phyloP scores from a whole-genome alignment of 2,329 filamentous ascomycete species.

The Orbilia javanica region DNA sequence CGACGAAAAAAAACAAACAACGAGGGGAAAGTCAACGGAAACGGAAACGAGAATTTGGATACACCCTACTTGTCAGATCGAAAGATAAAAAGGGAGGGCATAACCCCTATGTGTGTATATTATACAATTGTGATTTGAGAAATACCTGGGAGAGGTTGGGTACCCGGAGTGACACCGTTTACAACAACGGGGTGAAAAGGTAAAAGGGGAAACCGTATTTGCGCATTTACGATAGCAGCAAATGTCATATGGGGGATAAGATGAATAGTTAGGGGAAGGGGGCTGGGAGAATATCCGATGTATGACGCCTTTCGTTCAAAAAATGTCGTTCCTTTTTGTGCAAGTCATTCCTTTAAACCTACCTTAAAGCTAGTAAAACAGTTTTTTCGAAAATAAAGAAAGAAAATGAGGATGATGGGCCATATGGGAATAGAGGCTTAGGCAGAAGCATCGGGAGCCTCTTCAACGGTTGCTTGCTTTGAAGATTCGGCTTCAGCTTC shows the following conservation, averaged over 20 bases:
- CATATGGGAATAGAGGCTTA: slow-evolving; percentile 1
- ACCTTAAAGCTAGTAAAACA: slow-evolving; percentile 49
- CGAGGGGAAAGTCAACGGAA: too few species aligned
- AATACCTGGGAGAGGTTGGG: not conserved
- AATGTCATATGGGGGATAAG: not conserved
- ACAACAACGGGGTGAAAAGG: not conserved
- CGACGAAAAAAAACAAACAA: not conserved
- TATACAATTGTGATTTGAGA: slow-evolving; percentile 15
- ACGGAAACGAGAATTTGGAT: too few species aligned
- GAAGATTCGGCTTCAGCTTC: slow-evolving; percentile 32
- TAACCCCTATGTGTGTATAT: slow-evolving; percentile 5
- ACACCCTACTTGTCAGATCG: not conserved
- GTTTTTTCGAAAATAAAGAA: slow-evolving; percentile 24
- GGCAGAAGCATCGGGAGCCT: slow-evolving; percentile 51
- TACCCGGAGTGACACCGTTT: not conserved
- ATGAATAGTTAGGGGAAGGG: not conserved
- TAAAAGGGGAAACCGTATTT: not conserved
- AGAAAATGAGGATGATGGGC: not conserved
- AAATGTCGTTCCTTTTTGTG: slow-evolving; percentile 35
- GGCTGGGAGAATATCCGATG: not conserved
- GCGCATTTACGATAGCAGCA: not conserved
- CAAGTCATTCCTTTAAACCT: slow-evolving; percentile 41
- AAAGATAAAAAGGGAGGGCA: not conserved
- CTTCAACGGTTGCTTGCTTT: slow-evolving; percentile 55
- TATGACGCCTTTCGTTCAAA: slow-evolving; percentile 33